Conservation (phyloP, 331 rosid genomes). For the Saraca asoca region DNA sequence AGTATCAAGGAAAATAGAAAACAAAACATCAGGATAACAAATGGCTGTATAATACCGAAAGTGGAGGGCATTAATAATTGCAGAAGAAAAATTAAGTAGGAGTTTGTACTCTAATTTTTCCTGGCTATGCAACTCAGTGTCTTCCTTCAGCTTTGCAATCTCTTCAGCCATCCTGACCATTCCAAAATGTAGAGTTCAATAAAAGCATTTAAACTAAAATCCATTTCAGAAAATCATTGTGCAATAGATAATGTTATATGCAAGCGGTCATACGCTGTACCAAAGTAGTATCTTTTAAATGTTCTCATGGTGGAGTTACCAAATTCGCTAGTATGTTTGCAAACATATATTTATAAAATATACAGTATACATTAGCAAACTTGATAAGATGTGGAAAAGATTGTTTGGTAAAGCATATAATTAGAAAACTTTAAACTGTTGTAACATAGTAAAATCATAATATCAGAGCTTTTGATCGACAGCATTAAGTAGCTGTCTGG, state of each 20-base stretch:
- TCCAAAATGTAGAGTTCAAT: conserved; percentile 27
- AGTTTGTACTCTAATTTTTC: conserved; percentile 49
- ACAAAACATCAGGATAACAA: conserved; percentile 17
- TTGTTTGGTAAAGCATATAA: too few species aligned
- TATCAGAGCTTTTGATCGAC: too few species aligned
- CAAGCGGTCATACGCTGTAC: not conserved
- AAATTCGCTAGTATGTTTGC: not conserved
- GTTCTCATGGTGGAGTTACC: not conserved
- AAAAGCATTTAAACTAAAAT: conserved; percentile 7
- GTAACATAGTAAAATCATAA: too few species aligned
- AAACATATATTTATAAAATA: not conserved
- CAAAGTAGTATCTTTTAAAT: conserved; percentile 11
- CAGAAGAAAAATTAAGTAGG: conserved; percentile 10
- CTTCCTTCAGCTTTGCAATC: conserved; percentile 65
- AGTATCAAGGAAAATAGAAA: conserved; percentile 31
- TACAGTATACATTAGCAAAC: too few species aligned
- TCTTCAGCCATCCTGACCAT: conserved; percentile 79
- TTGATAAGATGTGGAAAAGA: too few species aligned
- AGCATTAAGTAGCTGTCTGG: too few species aligned
- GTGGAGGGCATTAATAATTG: not conserved
- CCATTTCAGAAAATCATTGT: conserved; percentile 7
- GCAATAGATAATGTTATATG: not conserved
- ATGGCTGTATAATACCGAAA: conserved; percentile 1
- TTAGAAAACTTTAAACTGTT: too few species aligned
- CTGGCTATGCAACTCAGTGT: conserved; percentile 57